Conservation (phyloP, 2,329 filamentous ascomycete species). For the Pseudocercospora ulei region DNA sequence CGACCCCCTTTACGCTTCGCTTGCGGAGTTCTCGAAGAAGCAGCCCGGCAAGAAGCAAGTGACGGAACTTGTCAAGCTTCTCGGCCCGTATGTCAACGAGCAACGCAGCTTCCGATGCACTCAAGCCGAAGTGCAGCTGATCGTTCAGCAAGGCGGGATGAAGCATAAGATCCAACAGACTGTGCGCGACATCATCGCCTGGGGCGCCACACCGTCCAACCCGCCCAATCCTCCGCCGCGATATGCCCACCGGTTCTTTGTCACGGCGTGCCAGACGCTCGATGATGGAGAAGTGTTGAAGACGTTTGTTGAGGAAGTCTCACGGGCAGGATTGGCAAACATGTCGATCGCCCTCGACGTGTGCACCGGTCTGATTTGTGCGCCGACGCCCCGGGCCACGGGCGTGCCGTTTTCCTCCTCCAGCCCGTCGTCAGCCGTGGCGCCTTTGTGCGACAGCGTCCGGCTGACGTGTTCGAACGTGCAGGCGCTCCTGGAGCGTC, state of each 20-base stretch:
- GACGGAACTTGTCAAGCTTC: slow-evolving; percentile 53
- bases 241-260: slow-evolving; percentile 63
- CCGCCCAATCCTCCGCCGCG: slow-evolving; percentile 47
- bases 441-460: slow-evolving; percentile 24
- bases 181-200: slow-evolving; percentile 55
- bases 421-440: slow-evolving; percentile 36
- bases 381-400: slow-evolving; percentile 43
- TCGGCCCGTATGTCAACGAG: slow-evolving; percentile 50
- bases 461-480: slow-evolving; percentile 43
- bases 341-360: slow-evolving; percentile 58
- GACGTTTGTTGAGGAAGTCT: slow-evolving; percentile 58
- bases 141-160: slow-evolving; percentile 44
- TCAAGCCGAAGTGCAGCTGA: slow-evolving; percentile 46
- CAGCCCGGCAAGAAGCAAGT: slow-evolving; percentile 61
- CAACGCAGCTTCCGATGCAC: slow-evolving; percentile 55
- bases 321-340: slow-evolving; percentile 49
- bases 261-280: slow-evolving; percentile 51
- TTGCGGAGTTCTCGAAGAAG: slow-evolving; percentile 56
- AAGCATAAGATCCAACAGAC: slow-evolving; percentile 51
- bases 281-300: slow-evolving; percentile 53
- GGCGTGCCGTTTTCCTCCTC: slow-evolving; percentile 21
- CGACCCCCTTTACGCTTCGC: slow-evolving; percentile 56
- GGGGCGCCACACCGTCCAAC: slow-evolving; percentile 45
- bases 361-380: slow-evolving; percentile 58
- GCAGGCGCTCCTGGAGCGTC: slow-evolving; percentile 50